Percentiles rank a stretch among this genome's conserved stretches.
phyloP scores from a whole-genome alignment of 495 filamentous ascomycete species.

The Ascobolus immersus region DNA sequence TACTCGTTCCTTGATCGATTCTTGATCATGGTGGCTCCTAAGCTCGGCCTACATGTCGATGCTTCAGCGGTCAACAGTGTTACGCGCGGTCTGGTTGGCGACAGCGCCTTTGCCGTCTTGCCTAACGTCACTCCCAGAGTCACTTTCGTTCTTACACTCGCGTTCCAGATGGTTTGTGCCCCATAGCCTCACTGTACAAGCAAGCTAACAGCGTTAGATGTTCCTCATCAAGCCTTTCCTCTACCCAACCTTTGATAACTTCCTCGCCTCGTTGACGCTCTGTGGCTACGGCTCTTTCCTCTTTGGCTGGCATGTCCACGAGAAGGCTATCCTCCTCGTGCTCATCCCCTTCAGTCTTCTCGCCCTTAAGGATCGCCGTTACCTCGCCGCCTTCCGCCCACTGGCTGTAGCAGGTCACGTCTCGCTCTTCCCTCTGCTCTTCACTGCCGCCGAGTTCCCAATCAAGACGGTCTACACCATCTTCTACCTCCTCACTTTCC shows the following conservation, averaged over 20 bases:
- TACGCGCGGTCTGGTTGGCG: conserved; percentile 79
- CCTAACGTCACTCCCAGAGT: conserved; percentile 56
- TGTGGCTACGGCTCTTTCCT: conserved; percentile 92
- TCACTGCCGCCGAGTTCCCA: conserved; percentile 73
- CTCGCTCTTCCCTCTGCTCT: conserved; percentile 79
- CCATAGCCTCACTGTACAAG: background rate
- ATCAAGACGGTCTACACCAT: conserved; percentile 83
- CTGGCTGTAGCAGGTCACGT: conserved; percentile 84
- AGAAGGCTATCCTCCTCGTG: conserved; percentile 84
- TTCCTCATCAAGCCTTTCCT: conserved; percentile 61
- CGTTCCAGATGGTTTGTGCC: conserved; percentile 45
- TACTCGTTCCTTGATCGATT: conserved; percentile 76
- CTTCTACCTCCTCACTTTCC: conserved; percentile 70
- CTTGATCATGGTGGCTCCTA: conserved; percentile 65
- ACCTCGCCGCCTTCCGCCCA: conserved; percentile 76
- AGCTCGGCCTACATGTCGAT: conserved; percentile 46
- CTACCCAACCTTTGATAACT: conserved; percentile 58
- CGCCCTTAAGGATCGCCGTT: conserved; percentile 71
- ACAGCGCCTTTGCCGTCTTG: conserved; percentile 79
- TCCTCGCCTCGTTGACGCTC: conserved; percentile 73
- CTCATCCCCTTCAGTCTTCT: conserved; percentile 90
- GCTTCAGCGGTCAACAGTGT: conserved; percentile 55
- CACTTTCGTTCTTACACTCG: conserved; percentile 59
- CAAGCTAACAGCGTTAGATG: conserved; percentile 20
- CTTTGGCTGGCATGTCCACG: conserved; percentile 96